Conservation (phyloP, 495 filamentous ascomycete genomes). For the Aspergillus wentii region DNA sequence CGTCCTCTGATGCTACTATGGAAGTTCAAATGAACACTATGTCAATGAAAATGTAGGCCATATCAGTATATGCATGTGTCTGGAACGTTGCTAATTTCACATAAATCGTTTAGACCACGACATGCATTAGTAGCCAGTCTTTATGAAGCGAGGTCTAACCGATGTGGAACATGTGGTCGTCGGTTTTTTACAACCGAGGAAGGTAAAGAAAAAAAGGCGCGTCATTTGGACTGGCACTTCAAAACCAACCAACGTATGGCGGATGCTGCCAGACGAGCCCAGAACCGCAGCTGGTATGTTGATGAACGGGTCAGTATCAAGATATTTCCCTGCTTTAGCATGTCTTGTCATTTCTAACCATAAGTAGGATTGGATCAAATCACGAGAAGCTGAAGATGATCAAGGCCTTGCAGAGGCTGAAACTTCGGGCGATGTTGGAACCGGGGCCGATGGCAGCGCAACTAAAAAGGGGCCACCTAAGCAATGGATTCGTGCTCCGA, state of each 20-base stretch:
- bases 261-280: conserved; percentile 73
- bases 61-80: conserved; percentile 1
- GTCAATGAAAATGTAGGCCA: conserved; percentile 75
- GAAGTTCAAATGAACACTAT: conserved; percentile 65
- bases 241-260: conserved; percentile 82
- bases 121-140: conserved; percentile 65
- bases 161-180: conserved; percentile 86
- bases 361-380: conserved; percentile 79
- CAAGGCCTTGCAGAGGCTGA: conserved; percentile 39
- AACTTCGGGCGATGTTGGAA: conserved; percentile 26
- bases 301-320: conserved; percentile 72
- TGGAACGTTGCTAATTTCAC: conserved; percentile 16
- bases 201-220: conserved; percentile 78
- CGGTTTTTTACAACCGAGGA: conserved; percentile 74
- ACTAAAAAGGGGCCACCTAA: conserved; percentile 56
- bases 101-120: conserved; percentile 55
- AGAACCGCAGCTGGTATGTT: conserved; percentile 89
- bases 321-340: neutral
- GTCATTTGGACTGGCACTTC: conserved; percentile 98
- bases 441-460: conserved; percentile 27
- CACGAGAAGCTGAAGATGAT: conserved; percentile 67
- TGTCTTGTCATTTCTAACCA: conserved; percentile 6
- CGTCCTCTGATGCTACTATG: conserved; percentile 34
- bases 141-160: conserved; percentile 73
- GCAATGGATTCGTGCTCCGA: conserved; percentile 77